Evolutionary conservation across 2,329 filamentous ascomycete genomes (phyloP), one percentile per base, ranked within the genome.

Genomic region (Aureobasidium pullulans): DNA sequence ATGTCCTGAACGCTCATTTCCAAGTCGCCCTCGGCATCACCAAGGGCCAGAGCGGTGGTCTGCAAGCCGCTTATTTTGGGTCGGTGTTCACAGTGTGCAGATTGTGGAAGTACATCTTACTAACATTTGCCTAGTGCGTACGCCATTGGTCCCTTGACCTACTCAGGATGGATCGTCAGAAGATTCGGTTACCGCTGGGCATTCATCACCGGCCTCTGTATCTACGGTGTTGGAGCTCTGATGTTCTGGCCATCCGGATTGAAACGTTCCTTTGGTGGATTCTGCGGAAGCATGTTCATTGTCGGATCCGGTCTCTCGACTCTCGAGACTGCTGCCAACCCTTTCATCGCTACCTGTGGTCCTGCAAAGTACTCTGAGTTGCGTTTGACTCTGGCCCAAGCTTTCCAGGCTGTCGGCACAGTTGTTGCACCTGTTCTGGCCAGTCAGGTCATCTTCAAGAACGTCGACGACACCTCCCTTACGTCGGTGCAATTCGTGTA

Each of bases 401-500:
- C 80, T 6, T 78, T 84, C 61, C 81, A 85, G 64, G 82, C 79
- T 13, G 75, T 83, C 37, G 82, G 82, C 2, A 81, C 80, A 0
- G 79, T 84, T 56, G 74, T 83, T 15, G 81, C 81, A 0, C 84
- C 83, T 0, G 77, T 86, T 1, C 72, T 86, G 7, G 83, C 80
- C 0, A 79, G 77, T 2, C 80, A 82, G 52, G 83, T 85, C 50
- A 85, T 87, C 72, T 86, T 86, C 69, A 78, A 79, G 43, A 73
- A 81, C 54, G 79, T 77, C 0, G 74, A 77, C 36, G 74, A 80
- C 36, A 76, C 75, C 52, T 76, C 78, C 3, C 69, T 86, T 57
- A 72, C 76, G 64, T 85, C 81, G 57, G 83, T 86, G 8, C 84
- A 86, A 67, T 86, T 82, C 81, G 79, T 82, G 1, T 87, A 87